Evolutionary conservation across 2,329 filamentous ascomycete species (phyloP).

Genomic region (Fusarium graminum): DNA sequence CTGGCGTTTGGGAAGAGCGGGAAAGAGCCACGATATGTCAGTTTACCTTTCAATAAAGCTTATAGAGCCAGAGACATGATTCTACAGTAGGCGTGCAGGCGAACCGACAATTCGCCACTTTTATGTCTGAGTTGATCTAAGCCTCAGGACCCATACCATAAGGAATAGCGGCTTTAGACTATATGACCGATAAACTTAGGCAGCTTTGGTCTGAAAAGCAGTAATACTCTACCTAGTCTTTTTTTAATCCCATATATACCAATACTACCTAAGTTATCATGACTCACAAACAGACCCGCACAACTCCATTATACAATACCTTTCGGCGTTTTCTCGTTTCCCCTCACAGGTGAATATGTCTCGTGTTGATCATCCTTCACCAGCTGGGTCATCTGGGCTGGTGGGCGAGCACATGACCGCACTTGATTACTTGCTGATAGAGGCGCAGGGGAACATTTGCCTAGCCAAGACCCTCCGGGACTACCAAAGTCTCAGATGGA

Average conservation of each 20-base stretch:
- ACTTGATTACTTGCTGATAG: conserved; percentile 36
- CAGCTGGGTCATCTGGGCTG: conserved; percentile 41
- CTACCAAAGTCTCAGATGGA: conserved; percentile 15
- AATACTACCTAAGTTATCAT: not conserved
- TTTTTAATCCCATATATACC: too few species aligned
- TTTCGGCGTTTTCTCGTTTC: conserved; percentile 1
- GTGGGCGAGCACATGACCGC: conserved; percentile 42
- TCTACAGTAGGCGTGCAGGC: not conserved
- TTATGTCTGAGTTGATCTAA: not conserved
- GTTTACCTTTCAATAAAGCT: conserved; percentile 44
- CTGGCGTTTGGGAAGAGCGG: conserved; percentile 52
- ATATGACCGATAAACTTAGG: too few species aligned
- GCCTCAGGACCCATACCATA: too few species aligned
- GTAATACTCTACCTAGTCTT: too few species aligned
- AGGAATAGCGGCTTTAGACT: too few species aligned
- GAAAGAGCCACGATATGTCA: conserved; percentile 52
- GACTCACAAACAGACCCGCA: not conserved
- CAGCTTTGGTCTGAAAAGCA: too few species aligned
- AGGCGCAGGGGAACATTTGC: conserved; percentile 45
- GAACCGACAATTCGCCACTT: too few species aligned
- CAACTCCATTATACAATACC: not conserved
- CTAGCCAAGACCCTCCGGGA: conserved; percentile 26
- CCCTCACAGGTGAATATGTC: conserved; percentile 23
- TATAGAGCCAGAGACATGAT: conserved; percentile 40
- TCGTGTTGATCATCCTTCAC: conserved; percentile 35